Percentiles rank a stretch among this genome's conserved stretches.
Evolutionary conservation across 257 asterid species (phyloP).

Genomic region (Fraxinus quadrangulata): DNA sequence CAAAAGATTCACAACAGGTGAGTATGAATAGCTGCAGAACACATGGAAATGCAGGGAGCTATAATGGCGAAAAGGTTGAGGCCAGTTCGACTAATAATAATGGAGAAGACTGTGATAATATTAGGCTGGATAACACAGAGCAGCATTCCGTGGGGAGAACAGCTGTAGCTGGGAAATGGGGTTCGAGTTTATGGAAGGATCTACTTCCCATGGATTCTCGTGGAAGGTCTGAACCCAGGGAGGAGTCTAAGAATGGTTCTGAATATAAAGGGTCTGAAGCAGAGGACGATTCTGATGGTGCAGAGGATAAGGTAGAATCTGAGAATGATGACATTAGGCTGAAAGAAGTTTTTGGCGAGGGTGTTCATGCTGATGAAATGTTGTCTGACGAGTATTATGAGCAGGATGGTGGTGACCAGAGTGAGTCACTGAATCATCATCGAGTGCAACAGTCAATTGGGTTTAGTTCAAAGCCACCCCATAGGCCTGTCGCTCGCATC

Average conservation of each 20-base stretch:
- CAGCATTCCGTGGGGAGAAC: constrained; percentile 49
- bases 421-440: constrained; percentile 64
- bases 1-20: constrained; percentile 41
- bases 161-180: constrained; percentile 61
- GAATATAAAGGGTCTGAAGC: constrained; percentile 84
- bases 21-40: constrained; percentile 39
- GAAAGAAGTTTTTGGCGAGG: constrained; percentile 50
- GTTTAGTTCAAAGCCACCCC: constrained; percentile 52
- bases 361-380: constrained; percentile 88
- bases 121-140: constrained; percentile 30
- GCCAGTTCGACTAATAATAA: constrained; percentile 46
- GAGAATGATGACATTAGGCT: constrained; percentile 52
- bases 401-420: constrained; percentile 88
- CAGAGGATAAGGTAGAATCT: constrained; percentile 51
- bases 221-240: constrained; percentile 70
- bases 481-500: constrained; percentile 44
- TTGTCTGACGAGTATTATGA: constrained; percentile 96
- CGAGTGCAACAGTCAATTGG: constrained; percentile 54
- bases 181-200: constrained; percentile 83
- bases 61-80: constrained; percentile 48
- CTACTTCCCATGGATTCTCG: constrained; percentile 44
- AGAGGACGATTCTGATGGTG: constrained; percentile 71
- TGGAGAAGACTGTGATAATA: constrained; percentile 36
- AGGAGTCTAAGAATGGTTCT: constrained; percentile 86
- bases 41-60: constrained; percentile 33